Base-by-base conservation (phyloP, 2,329 filamentous ascomycete genomes). In the Calonectria crousiana region DNA sequence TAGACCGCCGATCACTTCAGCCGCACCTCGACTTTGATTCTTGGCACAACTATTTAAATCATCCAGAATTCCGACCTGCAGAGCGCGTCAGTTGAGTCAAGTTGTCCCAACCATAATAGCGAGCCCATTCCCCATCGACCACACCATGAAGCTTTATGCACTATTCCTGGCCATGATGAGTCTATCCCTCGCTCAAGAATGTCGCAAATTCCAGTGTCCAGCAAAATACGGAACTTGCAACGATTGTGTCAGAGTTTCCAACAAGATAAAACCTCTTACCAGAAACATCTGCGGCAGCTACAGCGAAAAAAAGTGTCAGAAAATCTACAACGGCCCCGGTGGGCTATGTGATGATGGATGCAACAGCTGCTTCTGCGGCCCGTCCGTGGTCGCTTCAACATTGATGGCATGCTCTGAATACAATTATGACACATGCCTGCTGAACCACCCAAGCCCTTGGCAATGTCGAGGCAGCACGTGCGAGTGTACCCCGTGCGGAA, bases 331-430 rank as follows among this genome's bases (percentile, higher is more conserved):
- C 16, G 60, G 60, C 16, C 23, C 16, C 4, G 11, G 6, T 8
- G 60, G 60, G 20, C 14, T 64, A 6, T 64, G 60, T 16, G 60
- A 16, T 32, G 60, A 64, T 32, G 60, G 60, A 32, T 64, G 60
- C 38, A 64, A 64, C 26, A 47, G n/a, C 11, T 64, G 60, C 38
- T n/a, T 13, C 4, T 64, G 60, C 36, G 6, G 4, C 14, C 3
- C 26, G 6, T 2, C 36, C 4, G 36, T 38, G 6, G 23, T 64
- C 11, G 9, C 11, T n/a, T 47, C 36, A 4, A 64, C 60, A 13
- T 64, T 44, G 16, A 64, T 30, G 11, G 60, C 14, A 30, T 64
- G 60, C 38, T 2, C 23, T n/a, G 2, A 8, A 4, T 64, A 64
- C n/a, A 26, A 47, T 9, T 64, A 64, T 18, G 16, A 64, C 1